Base-by-base conservation (phyloP, 2,329 filamentous ascomycete genomes). In the Monosporascus sp. region DNA sequence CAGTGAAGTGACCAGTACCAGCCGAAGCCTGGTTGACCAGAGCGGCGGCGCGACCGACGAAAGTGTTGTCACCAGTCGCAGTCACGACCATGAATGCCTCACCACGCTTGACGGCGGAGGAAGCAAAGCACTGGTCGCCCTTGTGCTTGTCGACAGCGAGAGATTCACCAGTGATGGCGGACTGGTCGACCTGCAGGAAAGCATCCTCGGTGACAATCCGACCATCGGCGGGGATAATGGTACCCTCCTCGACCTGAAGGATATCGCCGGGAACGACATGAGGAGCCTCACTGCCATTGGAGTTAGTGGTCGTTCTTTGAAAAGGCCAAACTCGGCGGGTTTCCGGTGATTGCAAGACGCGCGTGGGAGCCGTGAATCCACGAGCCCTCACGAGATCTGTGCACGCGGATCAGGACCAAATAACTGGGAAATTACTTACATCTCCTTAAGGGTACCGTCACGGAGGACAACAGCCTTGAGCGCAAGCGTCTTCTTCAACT, bases 231-330 rank as follows among this genome's bases (percentile, higher is more conserved):
- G 90, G 89, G 62, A 96, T 89, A 63, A 96, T 95, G 58, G 89
- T 93, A 74, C 90, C 91, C 81, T 95, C 90, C 72, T 96, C 90
- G 58, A 96, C 82, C 72, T 92, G 87, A 56, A 96, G 80, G 65
- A 96, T 92, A 77, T 96, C 90, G 72, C 90, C 90, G 61, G 90
- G 89, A 57, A 96, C 90, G 58, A 96, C 87, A 64, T 92, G 86
- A 50, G 87, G 83, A 57, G 89, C 87, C 74, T 92, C 88, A 57
- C 31, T 34, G 31, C 31, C 31, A 34, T 34, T 14, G 31, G 31
- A 34, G 31, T 34, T 5, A 34, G 31, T 34, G 5, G 31, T 34
- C 11, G 31, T 34, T 34, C 31, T 34, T 5, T 11, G 3, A 11
- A 14, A 34, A 14, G 31, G 31, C 31, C 11, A 14, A 14, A 14